A percentile compares a stretch with the other conserved stretches of the same genome.
phyloP scores from a whole-genome alignment of 371 early-diverging fungal genomes.

The Apophysomyces variabilis region DNA sequence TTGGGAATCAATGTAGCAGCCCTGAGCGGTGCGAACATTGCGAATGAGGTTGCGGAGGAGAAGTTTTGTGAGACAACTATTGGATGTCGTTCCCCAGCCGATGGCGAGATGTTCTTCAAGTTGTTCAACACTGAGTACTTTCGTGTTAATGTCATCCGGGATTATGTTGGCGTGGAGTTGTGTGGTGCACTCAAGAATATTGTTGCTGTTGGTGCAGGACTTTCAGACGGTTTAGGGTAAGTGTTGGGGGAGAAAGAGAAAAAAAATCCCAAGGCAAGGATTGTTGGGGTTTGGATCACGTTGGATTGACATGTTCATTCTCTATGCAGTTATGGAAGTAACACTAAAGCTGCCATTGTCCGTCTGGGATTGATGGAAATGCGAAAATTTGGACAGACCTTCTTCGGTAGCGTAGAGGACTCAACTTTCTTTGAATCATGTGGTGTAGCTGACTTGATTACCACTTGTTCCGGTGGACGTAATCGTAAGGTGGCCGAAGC shows the following conservation, averaged over 20 bases:
- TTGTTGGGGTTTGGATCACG: conserved; percentile 6
- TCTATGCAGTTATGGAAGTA: conserved; percentile 75
- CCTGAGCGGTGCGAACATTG: conserved; percentile 99
- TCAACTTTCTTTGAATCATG: conserved; percentile 98
- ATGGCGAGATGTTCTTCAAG: conserved; percentile 80
- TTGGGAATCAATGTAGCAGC: conserved; percentile 82
- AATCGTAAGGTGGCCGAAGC: conserved; percentile 96
- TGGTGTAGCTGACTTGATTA: conserved; percentile 94
- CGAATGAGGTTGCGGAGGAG: conserved; percentile 95
- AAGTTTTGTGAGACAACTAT: conserved; percentile 97
- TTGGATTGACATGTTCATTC: conserved; percentile 39
- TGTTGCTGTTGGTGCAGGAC: conserved; percentile 97
- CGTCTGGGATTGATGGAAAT: conserved; percentile 97
- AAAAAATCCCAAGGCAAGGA: background rate
- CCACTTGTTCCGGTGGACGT: conserved; percentile 96
- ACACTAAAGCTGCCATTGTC: conserved; percentile 98
- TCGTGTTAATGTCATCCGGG: conserved; percentile 82
- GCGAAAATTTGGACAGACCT: conserved; percentile 88
- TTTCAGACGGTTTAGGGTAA: conserved; percentile 82
- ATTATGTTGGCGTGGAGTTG: conserved; percentile 94
- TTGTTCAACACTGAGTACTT: conserved; percentile 92
- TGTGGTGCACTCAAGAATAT: conserved; percentile 99
- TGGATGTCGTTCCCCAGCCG: conserved; percentile 71
- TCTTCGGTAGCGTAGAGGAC: conserved; percentile 76
- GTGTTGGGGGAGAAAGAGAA: conserved; percentile 5